These are phyloP conservation scores for Hydnomerulius pinastri DNA, from an alignment of 768 basidiomycete species.

Conservation along the genomic window DNA sequence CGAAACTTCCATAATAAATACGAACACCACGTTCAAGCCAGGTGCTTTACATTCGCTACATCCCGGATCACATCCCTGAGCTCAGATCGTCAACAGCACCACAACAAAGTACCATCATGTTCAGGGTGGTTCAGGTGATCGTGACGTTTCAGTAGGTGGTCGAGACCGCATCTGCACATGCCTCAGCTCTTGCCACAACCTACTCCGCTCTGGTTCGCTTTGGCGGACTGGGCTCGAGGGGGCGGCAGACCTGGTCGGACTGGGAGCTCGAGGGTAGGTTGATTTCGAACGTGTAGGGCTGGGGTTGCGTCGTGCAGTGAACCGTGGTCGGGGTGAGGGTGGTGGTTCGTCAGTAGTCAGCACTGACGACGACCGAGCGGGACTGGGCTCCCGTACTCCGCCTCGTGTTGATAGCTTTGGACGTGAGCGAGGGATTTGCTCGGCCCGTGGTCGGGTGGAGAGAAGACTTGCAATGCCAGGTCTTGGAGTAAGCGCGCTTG, in stretches of 20 bases:
- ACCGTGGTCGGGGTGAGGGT: conserved; percentile 34
- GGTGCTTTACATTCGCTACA: conserved; percentile 4
- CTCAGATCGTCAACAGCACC: conserved; percentile 13
- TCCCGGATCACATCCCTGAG: conserved; percentile 8
- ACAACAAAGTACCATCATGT: conserved; percentile 11
- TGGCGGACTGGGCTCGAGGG: conserved; percentile 34
- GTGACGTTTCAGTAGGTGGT: conserved; percentile 45
- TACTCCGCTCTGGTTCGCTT: conserved; percentile 43
- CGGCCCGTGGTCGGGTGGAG: conserved; percentile 32
- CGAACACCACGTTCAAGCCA: conserved; percentile 4
- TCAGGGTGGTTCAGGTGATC: conserved; percentile 40
- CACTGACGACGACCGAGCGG: conserved; percentile 31
- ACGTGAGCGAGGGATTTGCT: conserved; percentile 27
- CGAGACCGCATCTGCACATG: conserved; percentile 50
- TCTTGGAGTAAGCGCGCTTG: conserved; percentile 28
- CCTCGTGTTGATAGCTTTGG: conserved; percentile 25
- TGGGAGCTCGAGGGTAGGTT: conserved; percentile 28
- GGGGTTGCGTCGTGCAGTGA: conserved; percentile 37
- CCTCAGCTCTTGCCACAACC: conserved; percentile 57
- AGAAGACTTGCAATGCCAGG: conserved; percentile 42
- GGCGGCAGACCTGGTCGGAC: conserved; percentile 27
- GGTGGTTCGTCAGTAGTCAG: conserved; percentile 22
- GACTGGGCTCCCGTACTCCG: conserved; percentile 32
- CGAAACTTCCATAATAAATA: conserved; percentile 14
- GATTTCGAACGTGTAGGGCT: conserved; percentile 40